These are phyloP conservation scores for Colletotrichum coccodes DNA, from an alignment of 2,329 filamentous ascomycete species.

Conservation along the genomic window DNA sequence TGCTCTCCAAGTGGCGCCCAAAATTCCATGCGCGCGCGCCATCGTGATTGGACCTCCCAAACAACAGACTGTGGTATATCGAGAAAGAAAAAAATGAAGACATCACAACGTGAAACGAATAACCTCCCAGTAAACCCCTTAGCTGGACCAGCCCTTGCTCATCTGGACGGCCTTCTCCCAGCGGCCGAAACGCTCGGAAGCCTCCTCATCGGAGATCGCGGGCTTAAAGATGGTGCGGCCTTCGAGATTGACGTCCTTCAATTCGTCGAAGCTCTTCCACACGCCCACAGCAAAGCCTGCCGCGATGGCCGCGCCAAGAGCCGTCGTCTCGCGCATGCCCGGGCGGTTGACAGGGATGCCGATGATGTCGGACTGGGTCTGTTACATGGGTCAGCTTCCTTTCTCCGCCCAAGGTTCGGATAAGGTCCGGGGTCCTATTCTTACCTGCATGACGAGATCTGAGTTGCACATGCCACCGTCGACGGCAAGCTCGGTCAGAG, in stretches of 20 bases:
- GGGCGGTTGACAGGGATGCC: constrained; percentile 82
- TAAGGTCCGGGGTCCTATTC: constrained; percentile 19
- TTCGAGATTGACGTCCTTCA: constrained; percentile 76
- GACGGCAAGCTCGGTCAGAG: constrained; percentile 78
- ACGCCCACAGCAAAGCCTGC: constrained; percentile 81
- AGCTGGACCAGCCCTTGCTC: constrained; percentile 76
- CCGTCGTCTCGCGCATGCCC: constrained; percentile 85
- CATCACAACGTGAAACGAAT: background rate
- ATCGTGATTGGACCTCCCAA: constrained; percentile 25
- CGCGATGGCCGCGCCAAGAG: constrained; percentile 83
- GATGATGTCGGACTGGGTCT: constrained; percentile 83
- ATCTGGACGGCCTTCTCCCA: constrained; percentile 85
- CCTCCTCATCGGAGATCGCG: constrained; percentile 67
- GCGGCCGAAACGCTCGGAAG: constrained; percentile 71
- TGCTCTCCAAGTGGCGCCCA: constrained; percentile 13
- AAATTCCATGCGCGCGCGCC: constrained; percentile 10
- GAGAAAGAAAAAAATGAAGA: constrained; percentile 5
- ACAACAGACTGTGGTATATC: constrained; percentile 31
- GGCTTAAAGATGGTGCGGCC: constrained; percentile 77
- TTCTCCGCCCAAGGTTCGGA: constrained; percentile 25
- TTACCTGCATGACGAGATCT: constrained; percentile 78
- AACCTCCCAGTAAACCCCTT: background rate
- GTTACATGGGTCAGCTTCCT: constrained; percentile 28
- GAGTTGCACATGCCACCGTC: constrained; percentile 87
- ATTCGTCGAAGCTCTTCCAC: constrained; percentile 79